Conservation (phyloP, 2,329 filamentous ascomycete species). For the Sporothrix schenckii region DNA sequence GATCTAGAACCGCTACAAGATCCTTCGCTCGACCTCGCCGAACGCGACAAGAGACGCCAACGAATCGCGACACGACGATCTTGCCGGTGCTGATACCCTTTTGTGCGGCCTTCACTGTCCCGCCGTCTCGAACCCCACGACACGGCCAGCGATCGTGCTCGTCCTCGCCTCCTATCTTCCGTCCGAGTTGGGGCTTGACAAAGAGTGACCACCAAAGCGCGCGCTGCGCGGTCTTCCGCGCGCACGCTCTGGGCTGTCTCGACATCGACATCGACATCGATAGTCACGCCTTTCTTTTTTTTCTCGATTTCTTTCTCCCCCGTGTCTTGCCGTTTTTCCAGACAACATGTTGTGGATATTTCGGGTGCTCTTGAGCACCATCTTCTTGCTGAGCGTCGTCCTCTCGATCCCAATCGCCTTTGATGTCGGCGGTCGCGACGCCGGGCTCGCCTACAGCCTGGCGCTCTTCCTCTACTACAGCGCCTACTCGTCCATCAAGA, state of each 20-base stretch:
- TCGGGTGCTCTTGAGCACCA: slow-evolving; percentile 73
- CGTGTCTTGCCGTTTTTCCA: background rate
- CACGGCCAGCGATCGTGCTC: slow-evolving; percentile 12
- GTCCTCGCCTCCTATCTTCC: slow-evolving; percentile 1
- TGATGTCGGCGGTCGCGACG: slow-evolving; percentile 94
- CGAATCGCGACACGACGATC: background rate
- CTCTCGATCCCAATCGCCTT: slow-evolving; percentile 96
- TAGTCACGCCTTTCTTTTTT: background rate
- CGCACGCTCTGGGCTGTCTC: slow-evolving; percentile 25
- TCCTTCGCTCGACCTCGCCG: background rate
- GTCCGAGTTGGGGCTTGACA: slow-evolving; percentile 2
- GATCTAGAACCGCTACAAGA: background rate
- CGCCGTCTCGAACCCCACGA: background rate
- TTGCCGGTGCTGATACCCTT: background rate
- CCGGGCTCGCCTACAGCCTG: slow-evolving; percentile 90
- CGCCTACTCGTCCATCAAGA: slow-evolving; percentile 76
- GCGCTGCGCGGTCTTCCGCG: slow-evolving; percentile 32
- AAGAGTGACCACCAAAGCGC: slow-evolving; percentile 21
- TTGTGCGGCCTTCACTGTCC: background rate
- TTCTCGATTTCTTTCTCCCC: background rate
- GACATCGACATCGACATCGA: background rate
- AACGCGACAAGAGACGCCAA: slow-evolving; percentile 11
- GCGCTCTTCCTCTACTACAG: slow-evolving; percentile 90
- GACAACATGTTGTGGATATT: slow-evolving; percentile 77
- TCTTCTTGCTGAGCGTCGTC: slow-evolving; percentile 89